A percentile compares a stretch with the other conserved stretches of the same genome.
phyloP scores from a whole-genome alignment of 176 grass and related monocot genomes.

The Carex scoparia region DNA sequence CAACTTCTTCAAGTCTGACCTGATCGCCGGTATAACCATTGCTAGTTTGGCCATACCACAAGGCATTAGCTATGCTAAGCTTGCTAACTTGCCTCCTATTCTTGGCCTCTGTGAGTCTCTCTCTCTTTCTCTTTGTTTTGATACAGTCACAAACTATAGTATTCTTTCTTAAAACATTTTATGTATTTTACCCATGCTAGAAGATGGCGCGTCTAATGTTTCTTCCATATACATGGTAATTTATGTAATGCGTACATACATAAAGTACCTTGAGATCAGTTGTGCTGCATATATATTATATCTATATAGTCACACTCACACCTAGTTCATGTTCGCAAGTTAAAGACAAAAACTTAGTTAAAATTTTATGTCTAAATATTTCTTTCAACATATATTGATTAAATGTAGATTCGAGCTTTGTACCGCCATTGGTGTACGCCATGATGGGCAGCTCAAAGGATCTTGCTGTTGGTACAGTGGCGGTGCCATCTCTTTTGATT shows the following conservation, averaged over 20 bases:
- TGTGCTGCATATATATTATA: not conserved
- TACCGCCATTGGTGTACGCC: slow-evolving; percentile 94
- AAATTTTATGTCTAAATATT: not conserved
- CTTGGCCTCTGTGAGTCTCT: slow-evolving; percentile 69
- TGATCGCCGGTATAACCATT: slow-evolving; percentile 87
- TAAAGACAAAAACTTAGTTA: not conserved
- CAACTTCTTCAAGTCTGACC: slow-evolving; percentile 54
- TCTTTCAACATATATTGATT: not conserved
- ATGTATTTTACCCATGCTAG: not conserved
- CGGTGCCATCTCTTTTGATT: too few species aligned
- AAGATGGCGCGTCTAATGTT: not conserved
- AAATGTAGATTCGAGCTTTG: slow-evolving; percentile 88
- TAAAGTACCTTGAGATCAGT: not conserved
- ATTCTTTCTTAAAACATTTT: not conserved
- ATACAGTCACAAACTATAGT: not conserved
- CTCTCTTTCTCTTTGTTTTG: not conserved
- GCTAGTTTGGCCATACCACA: slow-evolving; percentile 97
- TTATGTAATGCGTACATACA: not conserved
- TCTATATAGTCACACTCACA: not conserved
- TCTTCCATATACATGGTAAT: not conserved
- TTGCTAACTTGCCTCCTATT: slow-evolving; percentile 75
- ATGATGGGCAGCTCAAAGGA: slow-evolving; percentile 58
- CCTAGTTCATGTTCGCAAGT: not conserved
- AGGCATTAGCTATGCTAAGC: slow-evolving; percentile 98
- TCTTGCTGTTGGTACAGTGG: too few species aligned